Evolutionary conservation across 2,329 filamentous ascomycete species (phyloP), one percentile per base, ranked within the genome.

Genomic region (Fusarium nurragi): DNA sequence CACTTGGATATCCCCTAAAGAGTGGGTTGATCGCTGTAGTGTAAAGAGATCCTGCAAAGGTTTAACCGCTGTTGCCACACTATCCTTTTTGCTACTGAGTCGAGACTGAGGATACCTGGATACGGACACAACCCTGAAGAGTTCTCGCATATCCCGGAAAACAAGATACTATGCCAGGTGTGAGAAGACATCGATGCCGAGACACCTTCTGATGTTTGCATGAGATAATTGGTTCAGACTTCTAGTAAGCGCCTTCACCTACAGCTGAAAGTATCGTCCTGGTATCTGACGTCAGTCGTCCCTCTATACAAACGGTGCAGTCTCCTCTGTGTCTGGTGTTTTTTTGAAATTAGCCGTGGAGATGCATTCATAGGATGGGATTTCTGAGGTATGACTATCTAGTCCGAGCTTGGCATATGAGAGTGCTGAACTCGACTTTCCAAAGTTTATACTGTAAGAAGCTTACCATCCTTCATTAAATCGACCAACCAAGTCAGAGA

Each of bases 321-420:
- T 52, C 49, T 1, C 47, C 47, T 0, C 11, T 52, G n/a, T 52
- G 49, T 13, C n/a, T 52, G 1, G 49, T 40, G 13, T n/a, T 52
- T 52, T 0, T 52, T 52, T 22, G 49, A 52, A 28, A 52, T 52
- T 16, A 40, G 49, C 2, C 9, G 49, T 7, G 49, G 49, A 4
- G 47, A 52, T 4, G 6, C 47, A 16, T 52, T 40, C 4, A 52
- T 47, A 11, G 49, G 49, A 7, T 52, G 49, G 49, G 49, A 40
- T 2, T 52, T 52, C 30, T 52, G 40, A 21, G 49, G 49, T 52
- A 26, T 4, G n/a, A n/a, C n/a, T n/a, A n/a, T n/a, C n/a, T n/a
- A n/a, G n/a, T n/a, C n/a, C n/a, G n/a, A n/a, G n/a, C n/a, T n/a
- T n/a, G n/a, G n/a, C n/a, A n/a, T 54, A 16, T 13, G 51, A 54